These are phyloP conservation scores for Phragmites australis DNA, from an alignment of 176 grass and related monocot species.

Conservation along the genomic window DNA sequence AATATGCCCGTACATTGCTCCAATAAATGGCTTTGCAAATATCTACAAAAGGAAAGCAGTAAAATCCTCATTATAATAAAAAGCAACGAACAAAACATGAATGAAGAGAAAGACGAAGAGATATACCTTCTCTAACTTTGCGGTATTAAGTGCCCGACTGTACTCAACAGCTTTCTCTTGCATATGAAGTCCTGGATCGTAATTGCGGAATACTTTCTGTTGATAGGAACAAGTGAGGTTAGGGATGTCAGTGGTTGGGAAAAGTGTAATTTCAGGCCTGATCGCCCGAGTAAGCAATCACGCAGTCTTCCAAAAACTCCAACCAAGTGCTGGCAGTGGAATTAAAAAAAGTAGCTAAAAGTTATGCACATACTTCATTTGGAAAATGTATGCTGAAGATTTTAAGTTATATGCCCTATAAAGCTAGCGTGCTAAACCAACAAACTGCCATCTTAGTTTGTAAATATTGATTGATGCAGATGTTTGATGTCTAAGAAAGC, in stretches of 20 bases:
- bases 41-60: constrained; percentile 55
- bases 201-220: constrained; percentile 97
- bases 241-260: constrained; percentile 12
- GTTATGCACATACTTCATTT: background rate
- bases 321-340: background rate
- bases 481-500: background rate
- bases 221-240: background rate
- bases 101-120: background rate
- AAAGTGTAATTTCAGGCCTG: background rate
- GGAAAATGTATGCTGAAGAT: background rate
- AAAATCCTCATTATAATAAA: background rate
- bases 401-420: background rate
- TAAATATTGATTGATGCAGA: background rate
- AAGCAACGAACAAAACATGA: constrained; percentile 12
- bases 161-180: constrained; percentile 95
- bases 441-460: background rate
- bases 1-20: constrained; percentile 95
- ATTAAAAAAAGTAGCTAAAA: background rate
- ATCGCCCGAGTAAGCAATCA: background rate
- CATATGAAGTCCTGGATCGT: constrained; percentile 76
- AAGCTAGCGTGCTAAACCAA: background rate
- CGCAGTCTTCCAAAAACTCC: background rate
- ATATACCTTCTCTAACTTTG: constrained; percentile 85
- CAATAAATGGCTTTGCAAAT: constrained; percentile 95
- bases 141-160: constrained; percentile 87